These are phyloP conservation scores for Leishmania lainsoni DNA, from an alignment of 208 protist genomes.

Conservation along the genomic window DNA sequence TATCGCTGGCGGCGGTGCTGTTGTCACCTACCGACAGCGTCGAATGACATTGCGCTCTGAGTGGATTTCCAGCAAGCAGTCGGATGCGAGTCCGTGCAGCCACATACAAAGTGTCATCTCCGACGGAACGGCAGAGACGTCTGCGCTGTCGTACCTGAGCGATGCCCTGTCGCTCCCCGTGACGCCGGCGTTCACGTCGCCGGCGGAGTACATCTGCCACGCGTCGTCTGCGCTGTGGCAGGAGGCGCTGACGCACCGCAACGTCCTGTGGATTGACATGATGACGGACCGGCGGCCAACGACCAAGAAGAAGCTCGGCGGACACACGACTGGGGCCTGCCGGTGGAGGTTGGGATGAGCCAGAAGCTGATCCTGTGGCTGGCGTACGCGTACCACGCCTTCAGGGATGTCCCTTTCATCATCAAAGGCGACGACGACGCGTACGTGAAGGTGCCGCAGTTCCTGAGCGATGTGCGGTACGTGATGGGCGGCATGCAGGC, in stretches of 20 bases:
- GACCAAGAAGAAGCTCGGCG: slow-evolving; percentile 21
- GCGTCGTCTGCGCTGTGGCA: slow-evolving; percentile 30
- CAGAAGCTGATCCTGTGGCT: slow-evolving; percentile 50
- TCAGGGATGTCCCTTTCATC: slow-evolving; percentile 39
- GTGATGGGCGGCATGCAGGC: no score
- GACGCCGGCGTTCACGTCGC: background rate
- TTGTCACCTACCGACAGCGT: background rate
- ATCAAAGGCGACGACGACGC: slow-evolving; percentile 61
- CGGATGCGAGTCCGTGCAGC: background rate
- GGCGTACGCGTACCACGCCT: slow-evolving; percentile 37
- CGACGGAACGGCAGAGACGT: background rate
- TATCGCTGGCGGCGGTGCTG: background rate
- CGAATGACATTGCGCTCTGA: background rate
- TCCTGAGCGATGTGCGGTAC: slow-evolving; percentile 36
- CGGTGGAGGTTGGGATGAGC: slow-evolving; percentile 40
- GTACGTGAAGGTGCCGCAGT: slow-evolving; percentile 58
- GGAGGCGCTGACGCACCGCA: slow-evolving; percentile 38
- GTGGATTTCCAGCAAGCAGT: background rate
- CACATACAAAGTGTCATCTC: background rate
- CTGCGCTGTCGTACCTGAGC: background rate
- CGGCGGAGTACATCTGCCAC: no score
- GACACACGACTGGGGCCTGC: slow-evolving; percentile 27
- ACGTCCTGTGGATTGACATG: slow-evolving; percentile 36
- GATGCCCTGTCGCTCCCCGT: background rate
- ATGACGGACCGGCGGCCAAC: slow-evolving; percentile 32